Evolutionary conservation across 352 stramenopile genomes (phyloP), one percentile per base, ranked within the genome.

Genomic region (Aphanomyces invadans): DNA sequence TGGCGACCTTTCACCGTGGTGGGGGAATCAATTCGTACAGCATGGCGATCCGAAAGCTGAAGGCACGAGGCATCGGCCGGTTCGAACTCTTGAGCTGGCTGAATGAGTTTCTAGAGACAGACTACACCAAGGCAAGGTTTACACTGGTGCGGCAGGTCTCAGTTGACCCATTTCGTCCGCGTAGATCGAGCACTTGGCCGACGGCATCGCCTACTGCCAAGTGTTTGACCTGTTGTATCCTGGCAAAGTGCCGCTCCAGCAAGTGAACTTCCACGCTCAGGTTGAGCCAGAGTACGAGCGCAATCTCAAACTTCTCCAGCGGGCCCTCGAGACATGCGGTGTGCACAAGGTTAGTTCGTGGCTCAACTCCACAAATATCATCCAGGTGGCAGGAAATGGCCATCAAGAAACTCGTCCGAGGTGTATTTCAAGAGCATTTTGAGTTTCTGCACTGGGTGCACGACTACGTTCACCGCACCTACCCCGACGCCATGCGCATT

Each of bases 361-460:
- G n/a, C n/a, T n/a, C n/a, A n/a, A 19, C 3, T 56, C 3, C n/a
- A 56, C n/a, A 4, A 33, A 28, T 28, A 19, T 19, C 21, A 56
- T 56, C 48, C 5, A 17, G 7, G n/a, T 62, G 4, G 10, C 46
- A 89, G 81, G 81, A 91, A 56, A 77, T 91, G 11, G 78, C 80
- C 0, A 73, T 87, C 21, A 74, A 73, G 54, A 89, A 91, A 67
- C 71, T 89, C 19, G 72, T 87, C 15, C 69, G 81, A 21, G 83
- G 83, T 17, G 69, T 89, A 11, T 91, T 91, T 60, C 83, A 91
- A 32, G 83, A 89, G 62, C 83, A 91, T 70, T 89, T 91, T 61
- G 80, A 89, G 64, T 89, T 91, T 46, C 73, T 91, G 49, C 79
- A 91, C 62, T 91, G 83, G 83, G 64, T 91, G 25, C 82, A 91